Evolutionary conservation across 2,329 filamentous ascomycete genomes (phyloP), one percentile per base, ranked within the genome.

Genomic region (Cordyceps militaris): DNA sequence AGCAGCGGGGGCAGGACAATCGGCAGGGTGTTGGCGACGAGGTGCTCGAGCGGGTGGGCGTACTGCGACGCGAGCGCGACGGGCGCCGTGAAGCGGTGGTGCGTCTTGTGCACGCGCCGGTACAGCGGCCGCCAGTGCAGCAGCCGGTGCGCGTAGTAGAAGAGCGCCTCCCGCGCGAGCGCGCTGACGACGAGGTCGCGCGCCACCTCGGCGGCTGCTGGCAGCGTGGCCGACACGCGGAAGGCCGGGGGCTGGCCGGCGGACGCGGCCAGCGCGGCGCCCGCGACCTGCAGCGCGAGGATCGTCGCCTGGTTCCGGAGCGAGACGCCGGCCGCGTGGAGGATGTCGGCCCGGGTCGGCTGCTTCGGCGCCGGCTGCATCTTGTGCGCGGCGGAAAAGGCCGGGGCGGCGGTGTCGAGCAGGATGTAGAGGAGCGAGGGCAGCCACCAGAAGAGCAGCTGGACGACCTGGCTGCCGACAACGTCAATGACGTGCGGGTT

Each of bases 111-210:
- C 59, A 84, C 74, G 32, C 67, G 67, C 11, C 66, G 66, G 69
- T 83, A 84, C 6, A 81, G 65, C 6, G 61, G 66, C 0, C 74
- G 77, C 6, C 70, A 64, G 66, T 84, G 81, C 4, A 84, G 69
- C 3, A 79, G 63, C 7, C 81, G 77, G 65, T 84, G 81, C 24
- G 71, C 65, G 62, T 81, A 81, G 69, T 84, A 84, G 67, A 84
- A 84, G 19, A 80, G 62, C 1, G 73, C 60, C 63, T 84, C 81
- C 49, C 80, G 76, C 8, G 74, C 61, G 8, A 76, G 61, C 3
- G 74, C 61, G 55, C 72, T 74, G 61, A 78, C 46, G 9, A 69
- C 5, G 23, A 82, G 59, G 62, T 83, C 74, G 7, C 66, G 63
- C 1, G 66, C 36, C 42, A 81, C 61, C 47, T 75, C 72, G 11